Evolutionary conservation across 768 basidiomycete genomes (phyloP), one percentile per base, ranked within the genome.

Genomic region (Tulasnella sp.): DNA sequence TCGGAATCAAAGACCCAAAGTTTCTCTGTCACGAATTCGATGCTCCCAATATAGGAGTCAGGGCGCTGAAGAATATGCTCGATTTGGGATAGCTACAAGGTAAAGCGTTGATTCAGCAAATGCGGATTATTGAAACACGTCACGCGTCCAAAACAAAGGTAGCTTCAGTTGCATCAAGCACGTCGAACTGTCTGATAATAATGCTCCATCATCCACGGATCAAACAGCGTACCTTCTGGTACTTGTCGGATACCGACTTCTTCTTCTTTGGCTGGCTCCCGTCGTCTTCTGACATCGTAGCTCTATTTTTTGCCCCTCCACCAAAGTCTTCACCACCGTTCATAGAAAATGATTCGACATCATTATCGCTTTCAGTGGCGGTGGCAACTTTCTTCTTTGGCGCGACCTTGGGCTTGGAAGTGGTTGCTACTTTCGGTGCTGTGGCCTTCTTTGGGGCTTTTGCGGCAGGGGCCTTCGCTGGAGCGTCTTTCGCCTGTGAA

Each of bases 1-100:
- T 84, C 84, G 1, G 80, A 76, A 70, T 98, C 92, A 69, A 84
- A 95, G 1, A 91, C 90, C 96, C 96, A 99, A 83, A 98, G 92
- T 26, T 73, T 66, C 69, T 94, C 87, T 0, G 82, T 86, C 56
- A 91, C 78, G 0, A 82, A 84, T 71, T 98, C 95, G 2, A 97
- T 85, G 60, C 92, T 96, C 17, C 96, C 96, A 62, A 99, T 97
- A 72, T 98, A 99, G 0, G 89, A 87, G 71, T 95, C 91, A 0
- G 91, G 92, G 32, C 91, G 86, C 71, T 86, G 83, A 66, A 97
- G 75, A 68, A 92, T 89, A 66, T 98, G 96, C 69, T 99, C 93
- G 29, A 95, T 76, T 83, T 92, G 94, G 1, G 90, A 82, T 51
- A 98, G 80, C 95, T 99, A 61, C 15, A 26, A 34, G 30, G 27